Conservation (phyloP, 2,329 filamentous ascomycete species). For the Colletotrichum destructivum region DNA sequence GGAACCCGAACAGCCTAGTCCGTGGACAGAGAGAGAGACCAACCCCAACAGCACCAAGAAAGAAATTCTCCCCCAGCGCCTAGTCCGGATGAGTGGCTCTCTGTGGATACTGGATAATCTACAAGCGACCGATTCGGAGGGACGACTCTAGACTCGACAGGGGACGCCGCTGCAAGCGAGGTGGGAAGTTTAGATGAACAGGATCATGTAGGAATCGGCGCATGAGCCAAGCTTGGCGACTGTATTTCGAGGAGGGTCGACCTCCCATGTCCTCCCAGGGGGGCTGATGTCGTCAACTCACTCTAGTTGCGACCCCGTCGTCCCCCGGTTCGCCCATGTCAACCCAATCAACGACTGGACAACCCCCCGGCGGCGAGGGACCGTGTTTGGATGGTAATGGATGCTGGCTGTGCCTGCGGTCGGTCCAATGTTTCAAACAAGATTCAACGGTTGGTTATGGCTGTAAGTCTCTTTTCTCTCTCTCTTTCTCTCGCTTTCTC, state of each 20-base stretch:
- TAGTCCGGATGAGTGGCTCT: not conserved
- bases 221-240: slow-evolving; percentile 30
- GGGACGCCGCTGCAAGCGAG: not conserved
- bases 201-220: slow-evolving; percentile 33
- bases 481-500: not conserved
- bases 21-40: no score
- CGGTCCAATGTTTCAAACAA: slow-evolving; percentile 28
- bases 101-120: slow-evolving; percentile 26
- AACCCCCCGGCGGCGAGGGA: slow-evolving; percentile 13
- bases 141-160: not conserved
- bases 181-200: slow-evolving; percentile 38
- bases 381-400: slow-evolving; percentile 17
- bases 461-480: not conserved
- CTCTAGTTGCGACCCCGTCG: slow-evolving; percentile 26
- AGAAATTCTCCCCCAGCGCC: not conserved
- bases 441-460: no score
- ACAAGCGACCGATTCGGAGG: slow-evolving; percentile 31
- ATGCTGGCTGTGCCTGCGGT: not conserved
- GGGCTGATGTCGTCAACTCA: slow-evolving; percentile 35
- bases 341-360: slow-evolving; percentile 1
- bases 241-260: no score
- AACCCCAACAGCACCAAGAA: no score
- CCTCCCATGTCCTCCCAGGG: slow-evolving; percentile 5
- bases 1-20: no score
- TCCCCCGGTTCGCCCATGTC: not conserved